These are phyloP conservation scores for Boletus insuetus DNA, from an alignment of 768 basidiomycete species.

Conservation along the genomic window DNA sequence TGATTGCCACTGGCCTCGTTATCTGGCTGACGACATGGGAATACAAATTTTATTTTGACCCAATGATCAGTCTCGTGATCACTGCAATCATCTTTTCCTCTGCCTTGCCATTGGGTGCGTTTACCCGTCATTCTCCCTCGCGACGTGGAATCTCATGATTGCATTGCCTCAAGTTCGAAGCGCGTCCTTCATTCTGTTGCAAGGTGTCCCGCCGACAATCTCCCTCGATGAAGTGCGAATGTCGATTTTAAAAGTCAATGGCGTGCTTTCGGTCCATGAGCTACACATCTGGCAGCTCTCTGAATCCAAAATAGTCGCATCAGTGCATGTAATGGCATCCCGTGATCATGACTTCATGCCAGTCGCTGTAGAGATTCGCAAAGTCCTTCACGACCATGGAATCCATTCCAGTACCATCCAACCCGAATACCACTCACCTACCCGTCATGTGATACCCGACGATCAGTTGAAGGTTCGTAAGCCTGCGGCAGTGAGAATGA, in stretches of 20 bases:
- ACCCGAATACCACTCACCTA: constrained; percentile 67
- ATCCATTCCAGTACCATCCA: constrained; percentile 96
- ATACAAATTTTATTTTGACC: constrained; percentile 92
- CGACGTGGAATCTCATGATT: constrained; percentile 2
- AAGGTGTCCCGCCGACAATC: constrained; percentile 88
- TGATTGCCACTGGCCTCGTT: constrained; percentile 90
- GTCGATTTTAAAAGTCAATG: constrained; percentile 79
- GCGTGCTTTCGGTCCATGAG: constrained; percentile 84
- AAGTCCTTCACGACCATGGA: constrained; percentile 82
- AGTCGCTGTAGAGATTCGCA: constrained; percentile 79
- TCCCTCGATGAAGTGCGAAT: constrained; percentile 85
- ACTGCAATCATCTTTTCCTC: constrained; percentile 96
- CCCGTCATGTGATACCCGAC: constrained; percentile 37
- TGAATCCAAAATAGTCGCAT: constrained; percentile 91
- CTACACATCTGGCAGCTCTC: constrained; percentile 98
- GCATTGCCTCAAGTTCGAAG: constrained; percentile 58
- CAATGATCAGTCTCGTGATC: constrained; percentile 89
- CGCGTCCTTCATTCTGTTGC: constrained; percentile 91
- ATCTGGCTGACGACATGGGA: constrained; percentile 87
- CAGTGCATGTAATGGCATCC: constrained; percentile 89
- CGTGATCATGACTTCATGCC: constrained; percentile 88
- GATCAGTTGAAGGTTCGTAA: constrained; percentile 48
- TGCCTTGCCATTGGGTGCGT: constrained; percentile 81
- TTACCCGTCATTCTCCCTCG: neutral
- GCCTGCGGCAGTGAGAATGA: neutral